Evolutionary conservation across 2,329 filamentous ascomycete genomes (phyloP), one percentile per base, ranked within the genome.

Genomic region (Gyromitra esculenta): DNA sequence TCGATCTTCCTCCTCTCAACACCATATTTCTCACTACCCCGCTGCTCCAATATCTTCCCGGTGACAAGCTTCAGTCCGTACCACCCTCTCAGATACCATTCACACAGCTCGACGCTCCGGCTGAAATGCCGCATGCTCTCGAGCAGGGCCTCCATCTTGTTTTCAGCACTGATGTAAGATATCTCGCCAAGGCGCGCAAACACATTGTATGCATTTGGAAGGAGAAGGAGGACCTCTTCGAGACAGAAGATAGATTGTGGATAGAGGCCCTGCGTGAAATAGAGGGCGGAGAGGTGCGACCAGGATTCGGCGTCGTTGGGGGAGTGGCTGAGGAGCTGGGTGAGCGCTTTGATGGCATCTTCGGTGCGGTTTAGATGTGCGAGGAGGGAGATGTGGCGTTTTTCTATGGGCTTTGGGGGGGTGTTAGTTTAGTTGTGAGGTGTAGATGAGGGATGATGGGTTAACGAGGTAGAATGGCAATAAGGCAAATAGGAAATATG

Each of bases 131-230:
- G 92, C 69, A 97, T 84, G 4, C 93, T 90, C 82, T 94, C 92
- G 56, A 88, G 86, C 70, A 96, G 85, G 6, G 60, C 72, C 41
- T 80, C 79, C 41, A 54, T 73, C 52, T 21, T 71, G 7, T 9
- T 63, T 18, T 79, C 78, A 1, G 87, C 87, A 43, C 90, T 89
- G 85, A 96, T 90, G 82, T 93, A 93, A 52, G 92, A 86, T 41
- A 97, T 85, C 83, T 98, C 96, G 15, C 94, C 96, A 35, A 97
- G 84, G 63, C 92, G 71, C 41, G 45, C 76, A 83, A 92, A 83
- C 83, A 96, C 92, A 86, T 97, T 98, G 94, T 96, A 99, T 21
- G 95, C 93, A 85, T 97, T 97, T 2, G 96, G 95, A 68, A 90
- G 89, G 73, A 97, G 87, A 66, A 98, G 86, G 57, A 99, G 84